Base-by-base conservation (phyloP, 306 rosid species). In the Leucaena leucocephala region DNA sequence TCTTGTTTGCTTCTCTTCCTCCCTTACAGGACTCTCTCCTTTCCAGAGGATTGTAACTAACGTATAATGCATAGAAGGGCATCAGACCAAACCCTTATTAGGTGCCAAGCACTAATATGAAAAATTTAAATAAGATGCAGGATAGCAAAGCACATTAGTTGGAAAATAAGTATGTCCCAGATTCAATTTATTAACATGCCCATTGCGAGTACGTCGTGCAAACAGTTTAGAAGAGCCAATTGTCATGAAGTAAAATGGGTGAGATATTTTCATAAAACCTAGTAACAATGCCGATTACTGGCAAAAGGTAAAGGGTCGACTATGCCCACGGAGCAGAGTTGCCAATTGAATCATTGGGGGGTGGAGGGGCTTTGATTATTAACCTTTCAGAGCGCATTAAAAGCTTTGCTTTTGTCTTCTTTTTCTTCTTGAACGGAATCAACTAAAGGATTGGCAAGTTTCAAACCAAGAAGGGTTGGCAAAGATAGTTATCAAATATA, bases 11-110 rank as follows among this genome's bases (percentile, higher is more conserved):
- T 76, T 95, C 99, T 90, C 88, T 95, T 65, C 97, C 98, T 80
- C 99, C 99, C 59, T 80, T 93, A 87, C 90, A 80, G 17, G 76
- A 74, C 73, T 93, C 99, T 77, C 99, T 89, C 87, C 98, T 91
- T 82, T 93, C 99, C 76, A 82, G 45, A 76, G 99, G 90, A 81
- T 93, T 95, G 70, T 95, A 95, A 83, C 99, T 95, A 19, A 67
- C 9, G 52, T 11, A 40, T 39, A 10, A 39, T 67, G 17, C 48
- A 65, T 17, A 38, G 3, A 65, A 19, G 71, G 71, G 33, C 49
- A 17, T 40, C 27, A 19, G n/a, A 67, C 72, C 72, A 42, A n/a
- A 11, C 36, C 72, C 72, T 8, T 19, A 19, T 67, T n/a, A 45
- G 12, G 35, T 3, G 17, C 10, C 72, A 67, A 67, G 34, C 7